Evolutionary conservation across 176 grass and related monocot genomes (phyloP), one percentile per base, ranked within the genome.

Genomic region (Cymbopogon citratus): DNA sequence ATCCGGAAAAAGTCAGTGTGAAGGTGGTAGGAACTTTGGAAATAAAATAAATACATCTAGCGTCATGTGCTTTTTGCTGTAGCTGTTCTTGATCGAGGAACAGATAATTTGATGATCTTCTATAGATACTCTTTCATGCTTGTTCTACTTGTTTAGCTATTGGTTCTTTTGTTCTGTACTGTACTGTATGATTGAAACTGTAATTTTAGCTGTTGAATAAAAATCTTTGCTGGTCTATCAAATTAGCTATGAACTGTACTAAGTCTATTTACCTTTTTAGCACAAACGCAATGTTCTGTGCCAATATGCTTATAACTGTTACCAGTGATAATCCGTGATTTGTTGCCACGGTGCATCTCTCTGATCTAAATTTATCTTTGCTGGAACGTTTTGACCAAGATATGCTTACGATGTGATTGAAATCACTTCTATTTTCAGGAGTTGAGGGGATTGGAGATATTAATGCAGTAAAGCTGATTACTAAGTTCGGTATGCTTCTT

Each of bases 391-490:
- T 71, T 36, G 46, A 67, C 9, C 0, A 1, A 54, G 41, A 51
- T 41, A 40, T 75, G 60, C 62, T 57, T 72, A 28, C 64, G 15
- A n/a, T 40, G 25, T 69, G 57, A 79, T 29, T 74, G 21, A 66
- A 49, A 27, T 15, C 34, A 48, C 40, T 73, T 74, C 68, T 23
- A 65, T 89, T 79, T 92, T 72, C 92, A 98, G 95, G 95, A 87
- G 88, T 98, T 82, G 92, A 95, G 36, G 95, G 92, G 31, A 92
- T 98, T 77, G 95, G 95, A 80, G 92, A 93, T 71, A 64, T 95
- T 76, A 93, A 86, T 91, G 95, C 92, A 25, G 52, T 93, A 60
- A 95, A 91, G 85, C 73, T 95, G 72, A 93, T 98, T 63, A 89
- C 86, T 79, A 91, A 89, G 65, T 98, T 98, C 60, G 95, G 95